A percentile compares a stretch with the other conserved stretches of the same genome.
These are phyloP conservation scores for Penicillium bovifimosum DNA, from an alignment of 495 filamentous ascomycete species.

Conservation along the genomic window DNA sequence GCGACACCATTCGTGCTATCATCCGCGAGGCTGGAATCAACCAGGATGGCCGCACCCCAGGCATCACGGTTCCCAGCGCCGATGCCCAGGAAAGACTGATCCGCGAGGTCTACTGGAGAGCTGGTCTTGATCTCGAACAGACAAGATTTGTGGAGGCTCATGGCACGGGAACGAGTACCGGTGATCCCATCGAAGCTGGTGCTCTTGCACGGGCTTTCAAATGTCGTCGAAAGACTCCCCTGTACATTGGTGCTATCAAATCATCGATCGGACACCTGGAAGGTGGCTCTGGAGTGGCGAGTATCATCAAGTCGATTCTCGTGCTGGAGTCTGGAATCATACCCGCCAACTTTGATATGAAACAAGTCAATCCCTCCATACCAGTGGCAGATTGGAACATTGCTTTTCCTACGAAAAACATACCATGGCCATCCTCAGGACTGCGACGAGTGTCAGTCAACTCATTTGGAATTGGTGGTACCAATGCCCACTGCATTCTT, in stretches of 20 bases:
- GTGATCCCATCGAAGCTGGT: conserved; percentile 47
- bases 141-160: conserved; percentile 47
- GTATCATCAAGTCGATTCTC: conserved; percentile 37
- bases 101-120: conserved; percentile 32
- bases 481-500: conserved; percentile 57
- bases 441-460: conserved; percentile 49
- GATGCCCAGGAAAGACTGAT: conserved; percentile 40
- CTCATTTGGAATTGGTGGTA: conserved; percentile 60
- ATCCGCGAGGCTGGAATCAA: conserved; percentile 29
- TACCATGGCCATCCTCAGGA: conserved; percentile 13
- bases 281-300: conserved; percentile 40
- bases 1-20: conserved; percentile 41
- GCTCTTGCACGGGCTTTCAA: conserved; percentile 41
- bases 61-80: conserved; percentile 38
- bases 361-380: conserved; percentile 31
- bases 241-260: conserved; percentile 36
- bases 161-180: conserved; percentile 42
- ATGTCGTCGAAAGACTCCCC: conserved; percentile 10
- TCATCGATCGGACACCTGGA: conserved; percentile 44
- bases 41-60: conserved; percentile 50
- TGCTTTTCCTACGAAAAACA: conserved; percentile 12
- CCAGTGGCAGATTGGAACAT: conserved; percentile 13
- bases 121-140: conserved; percentile 26
- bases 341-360: conserved; percentile 29
- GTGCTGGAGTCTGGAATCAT: conserved; percentile 38